phyloP scores from a whole-genome alignment of 345 rosid genomes.

The Citrus hindsii region DNA sequence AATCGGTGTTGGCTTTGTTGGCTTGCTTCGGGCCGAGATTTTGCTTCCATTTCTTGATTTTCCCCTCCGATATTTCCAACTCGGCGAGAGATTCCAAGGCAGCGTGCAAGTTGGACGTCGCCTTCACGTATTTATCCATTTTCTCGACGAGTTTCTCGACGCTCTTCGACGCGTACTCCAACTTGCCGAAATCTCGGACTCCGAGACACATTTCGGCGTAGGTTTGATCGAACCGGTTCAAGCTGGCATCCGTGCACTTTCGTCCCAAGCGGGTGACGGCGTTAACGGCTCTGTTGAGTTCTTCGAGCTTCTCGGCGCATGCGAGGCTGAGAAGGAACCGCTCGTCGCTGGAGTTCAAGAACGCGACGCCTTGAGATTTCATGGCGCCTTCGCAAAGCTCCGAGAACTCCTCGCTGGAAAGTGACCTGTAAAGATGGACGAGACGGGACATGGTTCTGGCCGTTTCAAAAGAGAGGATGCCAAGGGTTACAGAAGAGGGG shows the following conservation, averaged over 20 bases:
- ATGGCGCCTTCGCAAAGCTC: constrained; percentile 24
- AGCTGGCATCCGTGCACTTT: constrained; percentile 29
- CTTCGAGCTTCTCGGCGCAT: constrained; percentile 42
- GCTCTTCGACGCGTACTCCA: constrained; percentile 19
- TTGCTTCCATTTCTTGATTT: constrained; percentile 23
- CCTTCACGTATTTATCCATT: constrained; percentile 35
- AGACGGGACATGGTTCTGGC: constrained; percentile 52
- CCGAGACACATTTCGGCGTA: constrained; percentile 30
- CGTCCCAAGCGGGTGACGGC: constrained; percentile 27
- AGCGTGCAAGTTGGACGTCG: constrained; percentile 27
- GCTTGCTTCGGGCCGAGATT: background rate
- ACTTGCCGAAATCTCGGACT: constrained; percentile 1
- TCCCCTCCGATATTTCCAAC: constrained; percentile 40
- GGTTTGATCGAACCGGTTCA: constrained; percentile 22
- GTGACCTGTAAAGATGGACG: constrained; percentile 30
- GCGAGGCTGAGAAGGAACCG: constrained; percentile 33
- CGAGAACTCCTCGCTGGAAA: constrained; percentile 28
- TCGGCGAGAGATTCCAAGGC: constrained; percentile 26
- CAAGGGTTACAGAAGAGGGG: constrained; percentile 19
- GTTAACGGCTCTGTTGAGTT: constrained; percentile 28
- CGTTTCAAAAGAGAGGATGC: constrained; percentile 45
- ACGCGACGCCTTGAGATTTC: constrained; percentile 35
- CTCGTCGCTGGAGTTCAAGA: constrained; percentile 38
- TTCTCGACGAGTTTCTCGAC: constrained; percentile 25
- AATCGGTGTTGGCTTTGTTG: constrained; percentile 15